Conservation (phyloP, 2,329 filamentous ascomycete genomes). For the Arthrobotrys megalospora region DNA sequence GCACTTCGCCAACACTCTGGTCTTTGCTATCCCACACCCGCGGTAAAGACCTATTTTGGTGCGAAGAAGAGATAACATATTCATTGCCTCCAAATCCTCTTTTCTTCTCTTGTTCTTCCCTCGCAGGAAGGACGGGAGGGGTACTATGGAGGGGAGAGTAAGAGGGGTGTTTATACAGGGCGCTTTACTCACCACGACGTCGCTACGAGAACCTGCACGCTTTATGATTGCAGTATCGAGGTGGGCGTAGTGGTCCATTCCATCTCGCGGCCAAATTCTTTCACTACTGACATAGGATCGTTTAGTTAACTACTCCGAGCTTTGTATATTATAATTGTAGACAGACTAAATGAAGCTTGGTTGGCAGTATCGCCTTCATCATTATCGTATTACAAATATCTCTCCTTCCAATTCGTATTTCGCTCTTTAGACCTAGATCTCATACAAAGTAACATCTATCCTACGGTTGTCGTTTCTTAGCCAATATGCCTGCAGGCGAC, state of each 20-base stretch:
- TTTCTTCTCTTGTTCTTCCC: slow-evolving; percentile 24
- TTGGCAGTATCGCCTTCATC: too few relatives aligned
- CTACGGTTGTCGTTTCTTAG: background rate
- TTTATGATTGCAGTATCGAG: slow-evolving; percentile 62
- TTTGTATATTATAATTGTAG: background rate
- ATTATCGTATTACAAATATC: too few relatives aligned
- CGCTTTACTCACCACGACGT: slow-evolving; percentile 78
- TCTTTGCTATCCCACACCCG: slow-evolving; percentile 75
- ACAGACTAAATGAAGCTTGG: too few relatives aligned
- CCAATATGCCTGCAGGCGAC: slow-evolving; percentile 63
- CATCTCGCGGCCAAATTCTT: slow-evolving; percentile 69
- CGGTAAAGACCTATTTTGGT: slow-evolving; percentile 88
- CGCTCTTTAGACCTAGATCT: too few relatives aligned
- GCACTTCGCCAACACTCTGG: slow-evolving; percentile 86
- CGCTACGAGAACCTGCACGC: slow-evolving; percentile 62
- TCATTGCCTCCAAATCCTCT: slow-evolving; percentile 65
- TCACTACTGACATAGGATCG: background rate
- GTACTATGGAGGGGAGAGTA: slow-evolving; percentile 48
- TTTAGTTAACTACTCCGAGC: background rate
- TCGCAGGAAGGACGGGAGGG: slow-evolving; percentile 13
- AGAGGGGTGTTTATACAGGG: slow-evolving; percentile 66
- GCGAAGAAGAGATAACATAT: slow-evolving; percentile 78
- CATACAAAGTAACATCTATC: background rate
- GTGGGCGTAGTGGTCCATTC: slow-evolving; percentile 81
- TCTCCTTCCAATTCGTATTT: too few relatives aligned